Percentiles rank a stretch among this genome's conserved stretches.
phyloP scores from a whole-genome alignment of 2,329 filamentous ascomycete species.

The Beauveria brongniartii region DNA sequence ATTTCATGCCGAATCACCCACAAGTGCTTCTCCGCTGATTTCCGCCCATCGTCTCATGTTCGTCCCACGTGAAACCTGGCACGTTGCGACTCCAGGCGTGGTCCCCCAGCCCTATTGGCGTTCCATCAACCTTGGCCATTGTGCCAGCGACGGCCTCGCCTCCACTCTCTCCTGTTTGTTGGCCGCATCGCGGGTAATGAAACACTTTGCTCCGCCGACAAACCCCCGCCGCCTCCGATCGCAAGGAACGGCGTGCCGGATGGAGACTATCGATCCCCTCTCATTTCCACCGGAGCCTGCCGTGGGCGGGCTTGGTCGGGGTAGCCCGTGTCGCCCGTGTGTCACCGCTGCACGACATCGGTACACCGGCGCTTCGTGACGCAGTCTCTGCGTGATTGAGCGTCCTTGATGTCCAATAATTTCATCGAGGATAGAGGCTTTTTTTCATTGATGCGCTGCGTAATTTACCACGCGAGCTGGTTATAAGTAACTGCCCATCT shows the following conservation, averaged over 20 bases:
- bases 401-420: background rate
- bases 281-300: constrained; percentile 3
- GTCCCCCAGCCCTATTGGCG: background rate
- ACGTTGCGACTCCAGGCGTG: background rate
- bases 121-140: background rate
- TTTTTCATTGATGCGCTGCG: background rate
- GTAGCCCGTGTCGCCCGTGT: background rate
- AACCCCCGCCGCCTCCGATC: background rate
- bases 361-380: constrained; percentile 6
- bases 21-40: background rate
- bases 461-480: background rate
- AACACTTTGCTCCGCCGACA: background rate
- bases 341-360: background rate
- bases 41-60: constrained; percentile 1
- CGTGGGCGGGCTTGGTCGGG: background rate
- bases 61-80: constrained; percentile 1
- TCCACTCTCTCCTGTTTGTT: background rate
- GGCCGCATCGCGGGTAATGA: background rate
- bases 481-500: constrained; percentile 1
- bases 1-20: background rate
- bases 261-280: constrained; percentile 7
- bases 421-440: too few species aligned
- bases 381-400: background rate
- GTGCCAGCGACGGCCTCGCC: background rate
- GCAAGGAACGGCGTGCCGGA: background rate